Percentiles rank a stretch among this genome's conserved stretches.
phyloP scores from a whole-genome alignment of 139 green algal genomes.

The Picochlorum sp. region DNA sequence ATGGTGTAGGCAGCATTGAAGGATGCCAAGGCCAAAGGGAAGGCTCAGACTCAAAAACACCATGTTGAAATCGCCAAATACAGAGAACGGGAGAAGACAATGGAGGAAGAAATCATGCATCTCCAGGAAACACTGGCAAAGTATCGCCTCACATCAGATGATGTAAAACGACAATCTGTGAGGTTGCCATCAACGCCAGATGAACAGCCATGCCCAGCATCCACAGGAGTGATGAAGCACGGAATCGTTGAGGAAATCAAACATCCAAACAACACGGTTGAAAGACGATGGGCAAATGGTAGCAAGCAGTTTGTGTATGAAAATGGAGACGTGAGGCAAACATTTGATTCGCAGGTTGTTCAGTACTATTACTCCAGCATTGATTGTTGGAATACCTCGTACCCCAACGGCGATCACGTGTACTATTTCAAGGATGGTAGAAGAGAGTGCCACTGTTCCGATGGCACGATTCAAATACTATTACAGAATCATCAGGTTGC shows the following conservation, averaged over 20 bases:
- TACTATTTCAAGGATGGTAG: slow-evolving; percentile 79
- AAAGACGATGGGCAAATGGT: not conserved
- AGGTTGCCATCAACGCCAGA: too few species aligned
- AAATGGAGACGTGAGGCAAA: slow-evolving; percentile 80
- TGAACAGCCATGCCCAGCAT: too few species aligned
- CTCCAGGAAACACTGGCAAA: too few species aligned
- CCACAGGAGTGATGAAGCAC: too few species aligned
- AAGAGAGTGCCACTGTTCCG: slow-evolving; percentile 35
- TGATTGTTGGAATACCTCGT: slow-evolving; percentile 68
- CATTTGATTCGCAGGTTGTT: slow-evolving; percentile 23
- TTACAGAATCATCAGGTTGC: not conserved
- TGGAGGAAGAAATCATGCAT: too few species aligned
- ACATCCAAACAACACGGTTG: not conserved
- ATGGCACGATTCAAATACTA: slow-evolving; percentile 34
- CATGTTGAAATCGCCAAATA: too few species aligned
- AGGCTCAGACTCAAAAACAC: too few species aligned
- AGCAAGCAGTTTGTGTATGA: not conserved
- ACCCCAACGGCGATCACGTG: slow-evolving; percentile 45
- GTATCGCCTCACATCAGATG: too few species aligned
- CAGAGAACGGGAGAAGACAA: too few species aligned
- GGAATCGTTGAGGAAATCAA: not conserved
- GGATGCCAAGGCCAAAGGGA: too few species aligned
- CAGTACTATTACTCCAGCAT: slow-evolving; percentile 84
- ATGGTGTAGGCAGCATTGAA: too few species aligned
- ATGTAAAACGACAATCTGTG: too few species aligned